These are phyloP conservation scores for Cyberlindnera euphorbiiphila DNA, from an alignment of 805 yeast genomes.

Conservation along the genomic window DNA sequence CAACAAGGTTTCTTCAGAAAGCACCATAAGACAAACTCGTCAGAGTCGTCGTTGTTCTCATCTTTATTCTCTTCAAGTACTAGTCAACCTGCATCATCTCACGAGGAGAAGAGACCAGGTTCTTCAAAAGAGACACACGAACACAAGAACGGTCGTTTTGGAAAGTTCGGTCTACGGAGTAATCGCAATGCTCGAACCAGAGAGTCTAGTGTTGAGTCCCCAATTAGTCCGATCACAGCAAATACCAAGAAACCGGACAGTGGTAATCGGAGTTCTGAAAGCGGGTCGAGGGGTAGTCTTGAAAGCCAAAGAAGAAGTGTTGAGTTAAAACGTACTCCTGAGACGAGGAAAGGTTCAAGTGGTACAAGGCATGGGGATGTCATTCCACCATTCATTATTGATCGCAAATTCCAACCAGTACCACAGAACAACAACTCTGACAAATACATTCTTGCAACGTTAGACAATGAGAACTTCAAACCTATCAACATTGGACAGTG, in stretches of 20 bases:
- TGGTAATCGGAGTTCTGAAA: conserved; percentile 3
- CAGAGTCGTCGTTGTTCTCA: conserved; percentile 46
- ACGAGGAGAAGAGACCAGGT: conserved; percentile 18
- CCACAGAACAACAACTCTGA: conserved; percentile 31
- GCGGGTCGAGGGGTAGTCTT: too few relatives aligned
- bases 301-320: conserved; percentile 7
- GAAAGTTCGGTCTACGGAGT: conserved; percentile 21
- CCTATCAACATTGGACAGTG: conserved; percentile 41
- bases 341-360: conserved; percentile 5
- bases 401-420: conserved; percentile 37
- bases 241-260: conserved; percentile 1
- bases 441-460: conserved; percentile 51
- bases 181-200: conserved; percentile 15
- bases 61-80: conserved; percentile 37
- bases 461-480: conserved; percentile 54
- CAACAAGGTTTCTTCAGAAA: conserved; percentile 51
- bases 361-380: conserved; percentile 9
- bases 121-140: conserved; percentile 11
- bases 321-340: conserved; percentile 7
- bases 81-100: conserved; percentile 18
- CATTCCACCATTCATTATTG: conserved; percentile 26
- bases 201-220: conserved; percentile 16
- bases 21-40: conserved; percentile 60
- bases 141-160: conserved; percentile 17
- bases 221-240: conserved; percentile 18